Conservation (phyloP, 106 monocot species). For the Platanthera zijinensis region DNA sequence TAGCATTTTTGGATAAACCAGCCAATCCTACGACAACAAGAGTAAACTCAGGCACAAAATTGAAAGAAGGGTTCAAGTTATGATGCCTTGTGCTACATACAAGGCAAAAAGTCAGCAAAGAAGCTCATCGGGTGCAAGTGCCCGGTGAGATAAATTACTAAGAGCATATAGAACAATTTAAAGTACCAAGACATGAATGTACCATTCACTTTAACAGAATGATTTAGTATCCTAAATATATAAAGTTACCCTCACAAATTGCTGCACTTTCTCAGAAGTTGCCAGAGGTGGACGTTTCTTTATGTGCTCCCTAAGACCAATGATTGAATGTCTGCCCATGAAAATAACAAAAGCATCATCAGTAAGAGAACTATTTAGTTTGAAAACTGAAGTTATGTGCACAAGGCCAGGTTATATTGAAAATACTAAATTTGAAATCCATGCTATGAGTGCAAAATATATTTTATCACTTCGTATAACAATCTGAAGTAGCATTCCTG, state of each 20-base stretch:
- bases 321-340: conserved; percentile 62
- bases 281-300: conserved; percentile 96
- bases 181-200: not conserved
- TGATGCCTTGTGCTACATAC: not conserved
- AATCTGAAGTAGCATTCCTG: not conserved
- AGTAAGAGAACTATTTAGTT: not conserved
- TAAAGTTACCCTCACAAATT: conserved; percentile 74
- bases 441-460: not conserved
- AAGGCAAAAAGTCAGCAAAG: not conserved
- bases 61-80: not conserved
- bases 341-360: not conserved
- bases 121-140: not conserved
- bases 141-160: not conserved
- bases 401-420: not conserved
- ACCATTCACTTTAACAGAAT: not conserved
- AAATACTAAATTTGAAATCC: not conserved
- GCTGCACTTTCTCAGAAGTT: conserved; percentile 95
- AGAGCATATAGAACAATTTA: not conserved
- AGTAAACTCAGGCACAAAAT: not conserved
- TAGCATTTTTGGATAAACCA: too few species aligned
- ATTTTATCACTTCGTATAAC: not conserved
- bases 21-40: not conserved
- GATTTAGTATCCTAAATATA: conserved; percentile 1
- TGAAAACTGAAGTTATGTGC: not conserved
- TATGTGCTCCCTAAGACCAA: conserved; percentile 89